Conservation (phyloP, 768 basidiomycete species). For the Tricholoma bakamatsutake region DNA sequence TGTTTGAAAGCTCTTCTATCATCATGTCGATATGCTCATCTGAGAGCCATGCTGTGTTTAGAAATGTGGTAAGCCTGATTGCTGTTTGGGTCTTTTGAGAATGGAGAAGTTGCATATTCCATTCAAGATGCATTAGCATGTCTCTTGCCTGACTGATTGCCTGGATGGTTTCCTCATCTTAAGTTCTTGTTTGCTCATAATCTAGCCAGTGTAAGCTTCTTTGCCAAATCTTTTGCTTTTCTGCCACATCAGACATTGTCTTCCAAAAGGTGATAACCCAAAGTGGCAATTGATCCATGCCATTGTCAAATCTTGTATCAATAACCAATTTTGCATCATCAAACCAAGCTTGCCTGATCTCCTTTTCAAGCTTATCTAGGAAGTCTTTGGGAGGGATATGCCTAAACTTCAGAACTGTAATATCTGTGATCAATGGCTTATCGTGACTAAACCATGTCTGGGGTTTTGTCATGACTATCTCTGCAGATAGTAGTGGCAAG, state of each 20-base stretch:
- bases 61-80: neutral
- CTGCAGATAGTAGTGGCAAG: neutral
- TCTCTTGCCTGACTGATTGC: neutral
- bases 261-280: conserved; percentile 13
- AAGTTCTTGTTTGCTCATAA: neutral
- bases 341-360: conserved; percentile 16
- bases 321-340: conserved; percentile 14
- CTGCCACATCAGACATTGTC: neutral
- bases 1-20: neutral
- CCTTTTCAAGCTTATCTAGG: conserved; percentile 2
- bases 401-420: neutral
- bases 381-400: neutral
- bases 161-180: neutral
- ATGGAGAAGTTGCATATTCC: neutral
- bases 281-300: conserved; percentile 11
- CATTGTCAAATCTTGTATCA: conserved; percentile 12
- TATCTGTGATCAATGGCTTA: neutral
- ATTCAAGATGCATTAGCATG: neutral
- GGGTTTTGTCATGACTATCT: neutral
- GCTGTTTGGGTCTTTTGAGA: neutral
- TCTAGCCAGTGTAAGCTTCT: neutral
- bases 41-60: conserved; percentile 1
- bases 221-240: conserved; percentile 1
- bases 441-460: neutral
- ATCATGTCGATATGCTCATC: conserved; percentile 7